These are phyloP conservation scores for Blastobotrys persicus DNA, from an alignment of 1,139 yeast species.

Conservation along the genomic window DNA sequence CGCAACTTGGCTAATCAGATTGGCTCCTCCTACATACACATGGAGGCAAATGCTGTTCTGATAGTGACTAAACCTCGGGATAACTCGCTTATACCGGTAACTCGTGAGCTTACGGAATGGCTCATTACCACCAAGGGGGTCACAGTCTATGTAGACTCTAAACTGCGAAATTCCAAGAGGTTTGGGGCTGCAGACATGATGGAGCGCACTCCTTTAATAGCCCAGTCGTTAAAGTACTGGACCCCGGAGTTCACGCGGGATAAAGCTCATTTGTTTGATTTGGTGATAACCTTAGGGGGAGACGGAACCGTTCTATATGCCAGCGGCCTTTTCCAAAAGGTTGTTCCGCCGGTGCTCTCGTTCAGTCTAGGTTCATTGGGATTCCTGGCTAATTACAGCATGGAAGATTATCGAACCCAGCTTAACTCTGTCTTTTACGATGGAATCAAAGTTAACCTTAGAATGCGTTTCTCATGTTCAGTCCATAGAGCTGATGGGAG, in stretches of 20 bases:
- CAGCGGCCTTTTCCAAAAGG: constrained; percentile 71
- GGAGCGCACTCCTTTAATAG: constrained; percentile 28
- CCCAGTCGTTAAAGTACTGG: constrained; percentile 61
- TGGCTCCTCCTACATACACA: constrained; percentile 67
- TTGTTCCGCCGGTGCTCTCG: constrained; percentile 70
- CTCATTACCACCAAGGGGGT: constrained; percentile 47
- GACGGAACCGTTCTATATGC: constrained; percentile 87
- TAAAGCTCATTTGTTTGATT: constrained; percentile 63
- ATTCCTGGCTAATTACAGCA: constrained; percentile 57
- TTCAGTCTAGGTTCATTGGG: constrained; percentile 82
- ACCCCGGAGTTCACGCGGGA: constrained; percentile 51
- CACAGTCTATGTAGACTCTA: constrained; percentile 67
- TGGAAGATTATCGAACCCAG: constrained; percentile 51
- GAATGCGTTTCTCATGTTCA: constrained; percentile 79
- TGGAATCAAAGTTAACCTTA: constrained; percentile 72
- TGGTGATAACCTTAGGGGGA: constrained; percentile 81
- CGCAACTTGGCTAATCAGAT: constrained; percentile 74
- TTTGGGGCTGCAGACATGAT: constrained; percentile 51
- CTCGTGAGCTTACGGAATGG: constrained; percentile 80
- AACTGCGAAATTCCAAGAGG: constrained; percentile 57
- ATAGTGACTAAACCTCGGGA: constrained; percentile 86
- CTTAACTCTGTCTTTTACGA: constrained; percentile 57
- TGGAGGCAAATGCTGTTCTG: constrained; percentile 68
- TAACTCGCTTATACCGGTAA: constrained; percentile 66
- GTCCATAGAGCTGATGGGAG: constrained; percentile 50